phyloP scores from a whole-genome alignment of 495 filamentous ascomycete species.

The Tetracladium setigerum region DNA sequence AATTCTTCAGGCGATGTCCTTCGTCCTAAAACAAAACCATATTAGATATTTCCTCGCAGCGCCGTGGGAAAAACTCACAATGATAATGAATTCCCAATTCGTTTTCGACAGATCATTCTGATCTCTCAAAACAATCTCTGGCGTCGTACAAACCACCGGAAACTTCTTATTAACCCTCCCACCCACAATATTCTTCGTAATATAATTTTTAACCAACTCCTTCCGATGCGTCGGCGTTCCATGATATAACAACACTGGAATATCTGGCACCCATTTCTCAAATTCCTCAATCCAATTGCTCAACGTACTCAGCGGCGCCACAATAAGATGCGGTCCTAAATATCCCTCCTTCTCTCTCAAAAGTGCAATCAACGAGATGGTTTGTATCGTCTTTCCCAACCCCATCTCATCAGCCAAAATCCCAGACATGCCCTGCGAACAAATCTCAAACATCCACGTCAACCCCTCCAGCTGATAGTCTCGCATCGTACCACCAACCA shows the following conservation, averaged over 20 bases:
- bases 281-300: slow-evolving; percentile 98
- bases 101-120: slow-evolving; percentile 69
- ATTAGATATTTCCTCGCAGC: slow-evolving; percentile 5
- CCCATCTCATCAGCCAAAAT: slow-evolving; percentile 99
- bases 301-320: slow-evolving; percentile 83
- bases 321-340: slow-evolving; percentile 77
- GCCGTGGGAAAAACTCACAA: slow-evolving; percentile 45
- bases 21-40: slow-evolving; percentile 55
- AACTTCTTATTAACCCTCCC: slow-evolving; percentile 54
- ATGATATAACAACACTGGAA: slow-evolving; percentile 86
- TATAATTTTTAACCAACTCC: slow-evolving; percentile 53
- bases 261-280: slow-evolving; percentile 75
- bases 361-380: slow-evolving; percentile 84
- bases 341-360: slow-evolving; percentile 78
- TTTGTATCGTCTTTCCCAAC: slow-evolving; percentile 90
- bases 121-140: slow-evolving; percentile 93
- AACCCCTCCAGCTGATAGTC: slow-evolving; percentile 91
- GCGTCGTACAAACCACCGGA: slow-evolving; percentile 86
- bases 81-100: slow-evolving; percentile 94
- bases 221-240: slow-evolving; percentile 67
- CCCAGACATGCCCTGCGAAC: slow-evolving; percentile 77
- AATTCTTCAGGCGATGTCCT: slow-evolving; percentile 95
- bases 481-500: slow-evolving; percentile 86
- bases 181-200: slow-evolving; percentile 43
- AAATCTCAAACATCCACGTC: slow-evolving; percentile 87